Base-by-base conservation (phyloP, 1,284 basidiomycete species). In the Agroathelia rolfsii region DNA sequence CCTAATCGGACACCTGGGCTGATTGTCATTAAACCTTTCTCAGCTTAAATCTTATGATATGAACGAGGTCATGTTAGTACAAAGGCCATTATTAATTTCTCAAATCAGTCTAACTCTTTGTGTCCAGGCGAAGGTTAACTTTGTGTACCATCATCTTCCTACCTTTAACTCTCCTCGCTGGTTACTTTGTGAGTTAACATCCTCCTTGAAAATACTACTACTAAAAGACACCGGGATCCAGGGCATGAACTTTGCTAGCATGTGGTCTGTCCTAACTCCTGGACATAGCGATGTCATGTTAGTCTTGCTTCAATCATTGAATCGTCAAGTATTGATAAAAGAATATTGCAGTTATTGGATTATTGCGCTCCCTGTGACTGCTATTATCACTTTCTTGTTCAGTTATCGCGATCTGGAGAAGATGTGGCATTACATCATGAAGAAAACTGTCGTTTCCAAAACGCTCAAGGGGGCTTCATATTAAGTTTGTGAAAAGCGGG, bases 21-120 rank as follows among this genome's bases (percentile, higher is more conserved):
- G 22, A n/a, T 12, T 17, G 9, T 29, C n/a, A 27, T 34, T 32
- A n/a, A 36, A 5, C 29, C 31, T 25, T 30, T 6, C 39, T 3
- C 38, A 77, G 74, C 66, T 73, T 56, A 66, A 74, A 13, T 75
- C 75, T 8, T 76, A 78, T 50, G 68, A 80, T 47, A 79, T 74
- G 71, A 81, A 80, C 51, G 61, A 72, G 47, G 69, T 72, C 24
- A 79, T 81, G 76, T 73, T 50, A 32, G 69, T 53, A 16, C 25
- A 32, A 26, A 32, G 30, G 16, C 28, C 7, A 24, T 24, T 21
- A 14, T 34, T 24, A 24, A 15, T 29, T 25, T 11, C 27, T 8
- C 10, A 21, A 33, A 30, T 23, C 6, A 24, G 6, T 17, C 28
- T 8, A 37, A 14, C 5, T 10, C 28, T 27, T 11, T 23, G 31